Conservation (phyloP, 208 protist genomes). For the Acanthamoeba castellanii region DNA sequence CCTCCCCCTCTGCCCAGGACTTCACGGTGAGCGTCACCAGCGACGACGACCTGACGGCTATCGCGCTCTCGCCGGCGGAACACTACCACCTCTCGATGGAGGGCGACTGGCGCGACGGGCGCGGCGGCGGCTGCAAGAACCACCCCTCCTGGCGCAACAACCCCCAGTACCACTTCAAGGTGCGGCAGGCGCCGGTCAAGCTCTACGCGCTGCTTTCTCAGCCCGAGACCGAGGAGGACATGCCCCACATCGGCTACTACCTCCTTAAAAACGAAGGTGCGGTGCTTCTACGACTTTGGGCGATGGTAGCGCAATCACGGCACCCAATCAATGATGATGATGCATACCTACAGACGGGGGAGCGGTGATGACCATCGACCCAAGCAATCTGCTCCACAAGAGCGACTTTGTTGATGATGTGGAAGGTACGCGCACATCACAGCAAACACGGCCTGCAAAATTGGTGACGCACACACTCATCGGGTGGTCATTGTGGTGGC, state of each 20-base stretch:
- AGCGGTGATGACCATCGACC: not conserved
- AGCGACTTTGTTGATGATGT: constrained; percentile 61
- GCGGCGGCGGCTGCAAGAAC: constrained; percentile 65
- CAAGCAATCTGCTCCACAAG: constrained; percentile 2
- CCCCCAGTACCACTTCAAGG: constrained; percentile 59
- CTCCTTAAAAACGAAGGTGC: constrained; percentile 33
- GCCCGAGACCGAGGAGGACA: not conserved
- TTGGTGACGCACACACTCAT: not conserved
- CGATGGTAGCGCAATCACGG: too few relatives aligned
- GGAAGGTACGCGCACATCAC: not conserved
- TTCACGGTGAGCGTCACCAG: not conserved
- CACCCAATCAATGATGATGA: not conserved
- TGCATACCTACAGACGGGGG: not conserved
- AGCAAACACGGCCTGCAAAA: not conserved
- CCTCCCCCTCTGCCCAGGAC: not conserved
- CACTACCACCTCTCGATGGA: not conserved
- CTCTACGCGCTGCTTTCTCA: constrained; percentile 54
- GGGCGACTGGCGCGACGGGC: not conserved
- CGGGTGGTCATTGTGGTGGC: not conserved
- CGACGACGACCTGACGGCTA: constrained; percentile 8
- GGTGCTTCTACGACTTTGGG: too few relatives aligned
- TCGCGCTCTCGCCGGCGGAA: not conserved
- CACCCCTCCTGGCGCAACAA: constrained; percentile 59
- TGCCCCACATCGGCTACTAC: constrained; percentile 66
- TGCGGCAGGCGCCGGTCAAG: constrained; percentile 24